Evolutionary conservation across 2,329 filamentous ascomycete species (phyloP).

Genomic region (Colletotrichum sp.): DNA sequence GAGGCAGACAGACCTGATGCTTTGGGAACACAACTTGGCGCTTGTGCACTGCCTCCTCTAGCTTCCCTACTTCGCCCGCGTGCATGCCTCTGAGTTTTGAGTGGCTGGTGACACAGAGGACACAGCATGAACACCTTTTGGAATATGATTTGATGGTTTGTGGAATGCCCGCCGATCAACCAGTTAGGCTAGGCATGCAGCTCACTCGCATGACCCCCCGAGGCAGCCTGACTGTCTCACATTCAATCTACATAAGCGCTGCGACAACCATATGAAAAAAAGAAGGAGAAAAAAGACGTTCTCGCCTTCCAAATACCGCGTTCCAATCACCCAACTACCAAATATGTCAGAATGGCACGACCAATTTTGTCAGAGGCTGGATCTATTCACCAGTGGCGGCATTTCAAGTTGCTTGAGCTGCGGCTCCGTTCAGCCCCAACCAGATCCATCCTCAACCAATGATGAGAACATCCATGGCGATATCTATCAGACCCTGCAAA

Average conservation of each 20-base stretch:
- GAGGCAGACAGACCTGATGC: not conserved
- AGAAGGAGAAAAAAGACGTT: no score
- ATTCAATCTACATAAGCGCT: no score
- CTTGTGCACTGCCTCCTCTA: not conserved
- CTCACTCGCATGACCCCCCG: not conserved
- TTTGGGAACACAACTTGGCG: not conserved
- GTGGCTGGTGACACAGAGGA: no score
- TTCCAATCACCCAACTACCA: no score
- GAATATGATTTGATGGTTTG: not conserved
- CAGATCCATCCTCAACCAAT: accelerated
- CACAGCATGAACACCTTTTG: not conserved
- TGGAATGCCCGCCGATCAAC: not conserved
- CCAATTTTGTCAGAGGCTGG: not conserved
- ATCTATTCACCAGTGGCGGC: not conserved
- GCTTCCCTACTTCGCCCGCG: accelerated
- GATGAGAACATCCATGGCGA: not conserved
- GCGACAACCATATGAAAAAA: no score
- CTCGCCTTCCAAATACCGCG: no score
- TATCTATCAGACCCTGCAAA: not conserved
- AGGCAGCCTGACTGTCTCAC: not conserved
- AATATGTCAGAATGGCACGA: not conserved
- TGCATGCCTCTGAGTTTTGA: not conserved
- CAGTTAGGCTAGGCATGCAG: not conserved
- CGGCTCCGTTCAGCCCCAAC: not conserved
- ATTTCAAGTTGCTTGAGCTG: not conserved